Evolutionary conservation across 2,329 filamentous ascomycete genomes (phyloP).

Genomic region (Seiridium cupressi): DNA sequence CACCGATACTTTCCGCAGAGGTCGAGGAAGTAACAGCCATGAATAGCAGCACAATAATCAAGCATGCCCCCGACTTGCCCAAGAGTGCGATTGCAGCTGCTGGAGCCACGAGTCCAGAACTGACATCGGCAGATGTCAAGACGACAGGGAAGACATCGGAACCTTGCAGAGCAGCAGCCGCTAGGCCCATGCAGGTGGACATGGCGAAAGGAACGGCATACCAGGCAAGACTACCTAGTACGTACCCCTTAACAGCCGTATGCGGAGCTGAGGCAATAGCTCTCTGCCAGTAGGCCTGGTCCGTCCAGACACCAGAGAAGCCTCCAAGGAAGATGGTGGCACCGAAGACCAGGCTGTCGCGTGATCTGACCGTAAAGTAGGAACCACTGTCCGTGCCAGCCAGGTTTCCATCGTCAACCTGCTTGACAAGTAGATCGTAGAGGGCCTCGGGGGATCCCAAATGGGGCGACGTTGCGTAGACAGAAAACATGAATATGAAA

Average conservation of each 20-base stretch:
- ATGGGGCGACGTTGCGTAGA: constrained; percentile 25
- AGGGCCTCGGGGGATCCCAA: constrained; percentile 30
- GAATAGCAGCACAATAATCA: constrained; percentile 39
- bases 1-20: constrained; percentile 40
- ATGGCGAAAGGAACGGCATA: constrained; percentile 35
- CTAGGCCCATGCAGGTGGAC: constrained; percentile 33
- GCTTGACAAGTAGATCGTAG: constrained; percentile 34
- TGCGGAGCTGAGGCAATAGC: constrained; percentile 39
- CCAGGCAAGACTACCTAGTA: constrained; percentile 38
- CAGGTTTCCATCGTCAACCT: constrained; percentile 29
- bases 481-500: constrained; percentile 35
- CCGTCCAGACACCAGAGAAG: constrained; percentile 35
- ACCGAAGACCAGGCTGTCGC: constrained; percentile 34
- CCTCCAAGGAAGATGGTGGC: constrained; percentile 33
- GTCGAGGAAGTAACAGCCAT: constrained; percentile 45
- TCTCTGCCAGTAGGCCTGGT: constrained; percentile 43
- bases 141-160: constrained; percentile 24
- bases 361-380: constrained; percentile 34
- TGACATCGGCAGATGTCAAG: constrained; percentile 25
- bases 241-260: constrained; percentile 38
- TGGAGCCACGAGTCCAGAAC: constrained; percentile 28
- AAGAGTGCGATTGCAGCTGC: constrained; percentile 32
- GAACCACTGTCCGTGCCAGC: constrained; percentile 30
- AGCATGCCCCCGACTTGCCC: constrained; percentile 30
- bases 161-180: constrained; percentile 27